phyloP scores from a whole-genome alignment of 352 stramenopile genomes.

The Globisporangium apiculatum region DNA sequence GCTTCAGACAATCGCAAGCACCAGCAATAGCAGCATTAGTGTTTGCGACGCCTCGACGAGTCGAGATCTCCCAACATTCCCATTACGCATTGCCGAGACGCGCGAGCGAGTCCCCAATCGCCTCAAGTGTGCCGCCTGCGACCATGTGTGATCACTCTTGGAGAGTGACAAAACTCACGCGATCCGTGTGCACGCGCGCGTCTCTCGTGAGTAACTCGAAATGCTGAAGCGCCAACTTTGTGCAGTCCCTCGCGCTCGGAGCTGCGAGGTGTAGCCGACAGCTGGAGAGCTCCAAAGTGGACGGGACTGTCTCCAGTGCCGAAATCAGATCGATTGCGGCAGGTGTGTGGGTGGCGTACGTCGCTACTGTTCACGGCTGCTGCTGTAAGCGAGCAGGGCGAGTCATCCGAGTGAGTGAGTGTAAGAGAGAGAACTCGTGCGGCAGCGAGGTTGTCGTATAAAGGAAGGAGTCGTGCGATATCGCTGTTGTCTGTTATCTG shows the following conservation, averaged over 20 bases:
- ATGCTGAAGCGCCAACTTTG: neutral
- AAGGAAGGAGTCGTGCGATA: too few relatives aligned
- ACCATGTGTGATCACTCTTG: too few relatives aligned
- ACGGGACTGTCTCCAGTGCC: neutral
- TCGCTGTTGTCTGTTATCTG: neutral
- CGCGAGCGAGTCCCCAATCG: neutral
- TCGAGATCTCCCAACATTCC: neutral
- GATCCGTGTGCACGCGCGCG: neutral
- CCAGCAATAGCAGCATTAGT: too few relatives aligned
- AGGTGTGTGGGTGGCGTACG: too few relatives aligned
- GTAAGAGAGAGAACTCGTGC: neutral
- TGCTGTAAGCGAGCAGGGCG: too few relatives aligned
- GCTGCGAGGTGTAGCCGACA: constrained; percentile 1
- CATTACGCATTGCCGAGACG: neutral
- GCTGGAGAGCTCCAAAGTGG: neutral
- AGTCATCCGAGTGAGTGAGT: neutral
- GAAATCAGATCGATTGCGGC: neutral
- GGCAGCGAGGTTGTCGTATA: neutral
- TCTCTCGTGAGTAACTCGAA: neutral
- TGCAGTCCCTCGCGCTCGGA: neutral
- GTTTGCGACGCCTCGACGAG: neutral
- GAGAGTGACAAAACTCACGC: neutral
- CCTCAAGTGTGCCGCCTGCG: too few relatives aligned
- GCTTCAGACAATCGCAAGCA: too few relatives aligned
- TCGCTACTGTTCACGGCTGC: neutral